These are phyloP conservation scores for Cordyceps cicadae DNA, from an alignment of 2,329 filamentous ascomycete genomes.

Conservation along the genomic window DNA sequence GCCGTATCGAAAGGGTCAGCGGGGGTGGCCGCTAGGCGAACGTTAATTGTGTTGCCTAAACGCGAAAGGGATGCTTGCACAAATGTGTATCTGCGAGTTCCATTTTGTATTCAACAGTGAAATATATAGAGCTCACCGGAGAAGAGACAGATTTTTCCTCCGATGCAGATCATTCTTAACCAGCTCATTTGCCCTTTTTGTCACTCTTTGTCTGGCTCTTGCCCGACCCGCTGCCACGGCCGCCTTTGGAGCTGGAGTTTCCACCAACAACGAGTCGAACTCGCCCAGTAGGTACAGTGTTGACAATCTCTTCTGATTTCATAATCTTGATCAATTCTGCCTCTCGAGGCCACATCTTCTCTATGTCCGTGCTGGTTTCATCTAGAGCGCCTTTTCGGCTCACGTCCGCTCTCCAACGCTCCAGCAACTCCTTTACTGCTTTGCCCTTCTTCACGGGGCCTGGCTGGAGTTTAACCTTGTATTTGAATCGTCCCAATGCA, in stretches of 20 bases:
- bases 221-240: slow-evolving; percentile 29
- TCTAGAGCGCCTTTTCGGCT: slow-evolving; percentile 51
- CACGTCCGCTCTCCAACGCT: slow-evolving; percentile 64
- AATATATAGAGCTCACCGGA: background rate
- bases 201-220: slow-evolving; percentile 25
- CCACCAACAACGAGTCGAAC: slow-evolving; percentile 64
- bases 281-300: slow-evolving; percentile 71
- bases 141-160: background rate
- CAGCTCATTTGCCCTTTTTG: slow-evolving; percentile 18
- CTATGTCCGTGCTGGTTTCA: slow-evolving; percentile 51
- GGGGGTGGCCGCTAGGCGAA: background rate
- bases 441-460: slow-evolving; percentile 89
- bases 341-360: slow-evolving; percentile 78
- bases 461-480: slow-evolving; percentile 91
- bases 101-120: background rate
- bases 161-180: background rate
- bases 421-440: slow-evolving; percentile 82
- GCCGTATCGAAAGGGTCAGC: slow-evolving; percentile 36
- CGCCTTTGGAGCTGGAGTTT: slow-evolving; percentile 31
- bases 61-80: too few species aligned
- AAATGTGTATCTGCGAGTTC: background rate
- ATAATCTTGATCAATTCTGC: slow-evolving; percentile 74
- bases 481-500: slow-evolving; percentile 66
- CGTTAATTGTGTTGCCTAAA: background rate
- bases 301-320: slow-evolving; percentile 75